Evolutionary conservation across 371 early-diverging fungal species (phyloP), one percentile per base, ranked within the genome.

Genomic region (Zopfochytrium polystomum): DNA sequence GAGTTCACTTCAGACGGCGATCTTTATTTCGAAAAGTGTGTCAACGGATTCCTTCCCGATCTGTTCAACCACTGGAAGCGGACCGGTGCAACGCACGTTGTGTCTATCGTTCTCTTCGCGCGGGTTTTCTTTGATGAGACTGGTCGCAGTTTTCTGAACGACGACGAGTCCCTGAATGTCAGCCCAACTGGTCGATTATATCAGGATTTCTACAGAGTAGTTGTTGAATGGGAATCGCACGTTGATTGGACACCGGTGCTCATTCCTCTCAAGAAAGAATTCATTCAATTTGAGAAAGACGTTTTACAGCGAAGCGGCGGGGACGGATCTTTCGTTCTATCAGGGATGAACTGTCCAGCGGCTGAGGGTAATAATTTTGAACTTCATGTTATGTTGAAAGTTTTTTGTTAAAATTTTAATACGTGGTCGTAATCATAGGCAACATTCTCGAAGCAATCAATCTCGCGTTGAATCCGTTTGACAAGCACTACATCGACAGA

Each of bases 1-100:
- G 90, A 93, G 42, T 96, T 95, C 76, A 94, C 91, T 55, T 94
- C 95, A 62, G 95, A 95, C 66, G 95, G 96, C 3, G 91, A 95
- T 60, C 77, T 94, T 23, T 91, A 87, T 66, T 90, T 87, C 71
- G 96, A 93, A 73, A 92, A 91, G 70, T 31, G 34, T 30, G 85
- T 95, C 31, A 85, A 90, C 63, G 88, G 89, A 44, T 93, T 96
- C 67, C 70, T 96, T 9, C 91, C 93, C 0, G 89, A 93, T 35
- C 79, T 98, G 32, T 95, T 95, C 73, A 76, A 76, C 48, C 78
- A 84, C 47, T 98, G 98, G 98, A 88, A 87, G 56, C 82, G 80
- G 11, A 66, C 81, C 26, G 85, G 88, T 25, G 85, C 92, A 46
- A 98, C 96, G 71, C 98, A 98, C 68, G 86, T 94, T n/a, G 94